Conservation (phyloP, 2,329 filamentous ascomycete genomes). For the Fusarium sulawesiense region DNA sequence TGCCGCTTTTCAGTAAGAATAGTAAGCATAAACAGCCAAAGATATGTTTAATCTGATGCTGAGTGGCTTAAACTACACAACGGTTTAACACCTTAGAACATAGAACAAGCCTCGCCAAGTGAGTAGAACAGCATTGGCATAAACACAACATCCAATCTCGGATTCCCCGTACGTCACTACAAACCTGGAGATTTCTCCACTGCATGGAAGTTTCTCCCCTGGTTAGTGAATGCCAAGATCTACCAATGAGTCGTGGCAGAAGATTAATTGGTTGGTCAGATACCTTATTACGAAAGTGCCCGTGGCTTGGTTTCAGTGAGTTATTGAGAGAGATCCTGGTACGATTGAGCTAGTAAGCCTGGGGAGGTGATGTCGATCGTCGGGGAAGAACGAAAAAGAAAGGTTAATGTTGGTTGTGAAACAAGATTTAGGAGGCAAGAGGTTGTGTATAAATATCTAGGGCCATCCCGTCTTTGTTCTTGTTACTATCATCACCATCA, state of each 20-base stretch:
- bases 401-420: background rate
- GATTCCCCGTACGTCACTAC: background rate
- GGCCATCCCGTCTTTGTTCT: no score
- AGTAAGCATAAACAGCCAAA: conserved; percentile 24
- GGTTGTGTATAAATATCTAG: conserved; percentile 19
- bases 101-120: conserved; percentile 4
- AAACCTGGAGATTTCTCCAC: conserved; percentile 1
- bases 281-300: conserved; percentile 31
- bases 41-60: background rate
- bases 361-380: conserved; percentile 1
- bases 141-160: background rate
- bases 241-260: conserved; percentile 20
- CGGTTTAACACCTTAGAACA: background rate
- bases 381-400: conserved; percentile 14
- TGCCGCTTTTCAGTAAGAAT: background rate
- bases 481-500: background rate
- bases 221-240: conserved; percentile 14
- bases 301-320: conserved; percentile 23
- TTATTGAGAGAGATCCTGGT: background rate
- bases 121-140: background rate
- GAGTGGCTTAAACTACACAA: background rate
- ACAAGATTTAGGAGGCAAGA: background rate
- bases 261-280: conserved; percentile 10
- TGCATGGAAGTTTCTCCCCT: conserved; percentile 10
- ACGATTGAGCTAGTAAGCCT: background rate